Percentiles rank a stretch among this genome's conserved stretches.
Conservation (phyloP, 2,329 filamentous ascomycete genomes). For the Aspergillus novofumigatus region DNA sequence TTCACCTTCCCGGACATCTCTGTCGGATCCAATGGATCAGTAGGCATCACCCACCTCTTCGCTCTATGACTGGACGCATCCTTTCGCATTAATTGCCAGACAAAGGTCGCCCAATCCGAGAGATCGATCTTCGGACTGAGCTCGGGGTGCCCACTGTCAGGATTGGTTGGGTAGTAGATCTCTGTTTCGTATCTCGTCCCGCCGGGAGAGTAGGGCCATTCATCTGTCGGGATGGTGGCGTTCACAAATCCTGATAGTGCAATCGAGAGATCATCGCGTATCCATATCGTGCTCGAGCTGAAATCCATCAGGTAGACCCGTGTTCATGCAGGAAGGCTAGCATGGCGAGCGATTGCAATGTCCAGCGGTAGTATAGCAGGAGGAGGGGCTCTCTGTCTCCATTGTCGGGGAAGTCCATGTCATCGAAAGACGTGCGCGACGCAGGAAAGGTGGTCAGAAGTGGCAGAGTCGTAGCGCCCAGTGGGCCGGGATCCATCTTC, state of each 20-base stretch:
- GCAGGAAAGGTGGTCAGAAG: constrained; percentile 1
- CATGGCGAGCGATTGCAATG: constrained; percentile 3
- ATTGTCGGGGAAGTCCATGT: neutral
- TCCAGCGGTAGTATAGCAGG: constrained; percentile 7
- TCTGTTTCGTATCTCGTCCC: constrained; percentile 1
- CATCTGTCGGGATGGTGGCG: constrained; percentile 4
- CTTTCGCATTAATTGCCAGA: neutral
- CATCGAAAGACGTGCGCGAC: neutral
- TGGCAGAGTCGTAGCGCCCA: neutral
- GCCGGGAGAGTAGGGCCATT: constrained; percentile 4
- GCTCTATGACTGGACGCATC: neutral
- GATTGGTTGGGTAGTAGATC: constrained; percentile 1
- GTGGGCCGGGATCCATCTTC: constrained; percentile 3
- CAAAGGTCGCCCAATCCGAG: constrained; percentile 4
- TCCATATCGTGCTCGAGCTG: constrained; percentile 1
- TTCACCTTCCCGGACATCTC: neutral
- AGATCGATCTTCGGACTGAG: constrained; percentile 3
- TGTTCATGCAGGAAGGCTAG: constrained; percentile 3
- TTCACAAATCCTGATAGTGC: constrained; percentile 1
- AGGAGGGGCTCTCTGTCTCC: constrained; percentile 4
- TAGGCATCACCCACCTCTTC: neutral
- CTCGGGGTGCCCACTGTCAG: neutral
- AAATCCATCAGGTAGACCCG: constrained; percentile 5
- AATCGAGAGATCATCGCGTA: constrained; percentile 5
- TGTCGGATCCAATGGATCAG: neutral